Conservation (phyloP, 2,329 filamentous ascomycete genomes). For the Exophiala oligosperma region DNA sequence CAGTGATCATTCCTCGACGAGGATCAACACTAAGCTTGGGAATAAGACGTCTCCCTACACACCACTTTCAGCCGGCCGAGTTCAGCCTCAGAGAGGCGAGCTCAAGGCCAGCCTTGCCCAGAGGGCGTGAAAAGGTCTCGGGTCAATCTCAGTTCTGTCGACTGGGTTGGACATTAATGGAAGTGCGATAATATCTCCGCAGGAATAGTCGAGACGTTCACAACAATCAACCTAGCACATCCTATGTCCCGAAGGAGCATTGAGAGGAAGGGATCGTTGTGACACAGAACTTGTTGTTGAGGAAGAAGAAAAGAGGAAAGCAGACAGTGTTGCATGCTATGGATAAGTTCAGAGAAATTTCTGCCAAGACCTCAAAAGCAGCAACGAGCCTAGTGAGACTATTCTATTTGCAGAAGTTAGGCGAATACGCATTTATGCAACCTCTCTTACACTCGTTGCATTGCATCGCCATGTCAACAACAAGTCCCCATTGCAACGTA, state of each 20-base stretch:
- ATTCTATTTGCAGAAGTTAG: too few relatives aligned
- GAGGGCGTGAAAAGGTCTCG: constrained; percentile 8
- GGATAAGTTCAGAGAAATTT: neutral
- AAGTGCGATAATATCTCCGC: constrained; percentile 20
- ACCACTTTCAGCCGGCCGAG: constrained; percentile 20
- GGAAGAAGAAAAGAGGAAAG: constrained; percentile 1
- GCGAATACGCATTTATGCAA: too few relatives aligned
- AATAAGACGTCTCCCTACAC: constrained; percentile 28
- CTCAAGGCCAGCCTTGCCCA: constrained; percentile 12
- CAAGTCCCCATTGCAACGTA: too few relatives aligned
- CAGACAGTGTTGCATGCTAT: neutral
- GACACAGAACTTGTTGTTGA: constrained; percentile 18
- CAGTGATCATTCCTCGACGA: constrained; percentile 28
- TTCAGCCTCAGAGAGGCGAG: constrained; percentile 19
- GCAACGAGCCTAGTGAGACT: neutral
- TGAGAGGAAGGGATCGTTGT: constrained; percentile 16
- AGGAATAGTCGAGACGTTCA: constrained; percentile 14
- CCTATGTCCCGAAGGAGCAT: neutral
- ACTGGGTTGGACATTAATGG: constrained; percentile 25
- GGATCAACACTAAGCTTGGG: constrained; percentile 27
- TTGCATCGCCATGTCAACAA: too few relatives aligned
- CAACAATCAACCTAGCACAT: constrained; percentile 16
- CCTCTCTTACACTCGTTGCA: too few relatives aligned
- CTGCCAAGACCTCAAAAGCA: constrained; percentile 2
- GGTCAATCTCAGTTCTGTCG: constrained; percentile 28